phyloP scores from a whole-genome alignment of 495 filamentous ascomycete species.

The Penicillium taxi region DNA sequence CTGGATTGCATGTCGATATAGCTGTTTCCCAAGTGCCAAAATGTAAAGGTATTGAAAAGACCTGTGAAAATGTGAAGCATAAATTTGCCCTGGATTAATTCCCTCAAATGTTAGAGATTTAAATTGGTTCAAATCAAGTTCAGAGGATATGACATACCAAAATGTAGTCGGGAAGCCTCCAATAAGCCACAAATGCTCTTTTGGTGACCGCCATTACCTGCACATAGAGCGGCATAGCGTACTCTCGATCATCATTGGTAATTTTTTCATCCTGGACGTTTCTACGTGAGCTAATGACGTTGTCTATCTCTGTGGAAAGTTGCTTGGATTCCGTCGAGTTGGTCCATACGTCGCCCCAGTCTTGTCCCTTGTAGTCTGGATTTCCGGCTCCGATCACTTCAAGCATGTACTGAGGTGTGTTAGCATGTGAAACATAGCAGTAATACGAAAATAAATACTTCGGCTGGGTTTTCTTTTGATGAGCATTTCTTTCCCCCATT shows the following conservation, averaged over 20 bases:
- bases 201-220: constrained; percentile 44
- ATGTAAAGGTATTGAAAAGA: constrained; percentile 59
- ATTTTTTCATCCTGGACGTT: constrained; percentile 21
- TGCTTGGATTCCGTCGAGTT: constrained; percentile 37
- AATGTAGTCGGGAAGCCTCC: constrained; percentile 53
- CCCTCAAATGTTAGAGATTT: background rate
- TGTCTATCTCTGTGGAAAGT: constrained; percentile 40
- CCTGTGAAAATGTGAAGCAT: constrained; percentile 57
- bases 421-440: background rate
- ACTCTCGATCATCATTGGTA: constrained; percentile 45
- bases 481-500: constrained; percentile 55
- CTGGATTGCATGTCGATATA: constrained; percentile 56
- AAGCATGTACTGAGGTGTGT: constrained; percentile 47
- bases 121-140: background rate
- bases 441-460: constrained; percentile 24
- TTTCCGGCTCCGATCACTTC: constrained; percentile 59
- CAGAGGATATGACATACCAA: constrained; percentile 22
- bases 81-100: constrained; percentile 40
- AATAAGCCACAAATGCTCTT: constrained; percentile 51
- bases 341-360: constrained; percentile 55
- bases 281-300: constrained; percentile 32
- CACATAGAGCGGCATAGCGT: constrained; percentile 49
- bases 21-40: constrained; percentile 51
- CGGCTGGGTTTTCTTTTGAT: constrained; percentile 52
- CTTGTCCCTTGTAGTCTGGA: constrained; percentile 52